Evolutionary conservation across 2,329 filamentous ascomycete genomes (phyloP).

Genomic region (Sporothrix luriei): DNA sequence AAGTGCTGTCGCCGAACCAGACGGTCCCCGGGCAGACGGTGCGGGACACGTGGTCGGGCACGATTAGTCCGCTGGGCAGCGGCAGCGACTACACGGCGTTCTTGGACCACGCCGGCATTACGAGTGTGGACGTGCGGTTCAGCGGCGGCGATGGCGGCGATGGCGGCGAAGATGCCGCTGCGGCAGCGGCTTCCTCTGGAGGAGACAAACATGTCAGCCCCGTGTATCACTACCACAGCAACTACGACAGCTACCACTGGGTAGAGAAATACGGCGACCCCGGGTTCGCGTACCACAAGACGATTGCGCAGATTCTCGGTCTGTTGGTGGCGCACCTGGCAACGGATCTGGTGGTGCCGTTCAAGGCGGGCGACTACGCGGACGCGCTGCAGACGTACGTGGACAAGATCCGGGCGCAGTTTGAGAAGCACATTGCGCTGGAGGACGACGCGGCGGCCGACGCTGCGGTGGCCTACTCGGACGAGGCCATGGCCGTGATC

Average conservation of each 20-base stretch:
- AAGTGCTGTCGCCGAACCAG: constrained; percentile 74
- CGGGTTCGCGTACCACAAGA: constrained; percentile 65
- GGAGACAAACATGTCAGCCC: constrained; percentile 45
- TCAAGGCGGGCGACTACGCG: constrained; percentile 68
- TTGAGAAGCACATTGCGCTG: constrained; percentile 40
- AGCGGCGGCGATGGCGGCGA: constrained; percentile 41
- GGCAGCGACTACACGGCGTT: constrained; percentile 76
- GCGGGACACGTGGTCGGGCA: constrained; percentile 65
- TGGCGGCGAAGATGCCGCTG: constrained; percentile 9
- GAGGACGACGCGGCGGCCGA: not conserved
- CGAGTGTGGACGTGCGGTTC: constrained; percentile 67
- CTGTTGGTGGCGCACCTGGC: constrained; percentile 63
- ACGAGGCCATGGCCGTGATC: constrained; percentile 37
- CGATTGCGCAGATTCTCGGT: constrained; percentile 67
- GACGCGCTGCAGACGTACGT: constrained; percentile 57
- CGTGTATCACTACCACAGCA: constrained; percentile 81
- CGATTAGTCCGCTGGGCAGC: constrained; percentile 67
- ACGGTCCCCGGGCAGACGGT: constrained; percentile 70
- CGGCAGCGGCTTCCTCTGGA: not conserved
- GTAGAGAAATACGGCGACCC: constrained; percentile 79
- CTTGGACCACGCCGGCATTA: constrained; percentile 70
- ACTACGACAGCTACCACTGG: constrained; percentile 88
- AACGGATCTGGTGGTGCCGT: constrained; percentile 63
- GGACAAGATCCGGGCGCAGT: constrained; percentile 54
- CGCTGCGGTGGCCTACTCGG: not conserved